These are phyloP conservation scores for Pseudopyricularia javanii DNA, from an alignment of 2,329 filamentous ascomycete genomes.

Conservation along the genomic window DNA sequence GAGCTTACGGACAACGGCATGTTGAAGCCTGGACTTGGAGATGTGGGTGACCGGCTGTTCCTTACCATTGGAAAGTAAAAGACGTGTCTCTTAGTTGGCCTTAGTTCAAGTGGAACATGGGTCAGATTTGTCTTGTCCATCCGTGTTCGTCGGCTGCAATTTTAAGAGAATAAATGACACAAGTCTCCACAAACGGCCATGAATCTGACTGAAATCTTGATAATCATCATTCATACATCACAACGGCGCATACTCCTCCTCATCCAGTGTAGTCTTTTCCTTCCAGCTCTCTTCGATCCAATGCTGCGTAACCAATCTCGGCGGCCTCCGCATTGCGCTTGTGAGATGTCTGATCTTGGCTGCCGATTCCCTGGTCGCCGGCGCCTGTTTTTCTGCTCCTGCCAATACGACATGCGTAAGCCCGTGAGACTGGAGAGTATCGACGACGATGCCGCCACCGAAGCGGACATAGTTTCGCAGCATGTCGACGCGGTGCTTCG, in stretches of 20 bases:
- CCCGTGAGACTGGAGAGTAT: slow-evolving; percentile 32
- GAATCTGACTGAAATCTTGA: too few relatives aligned
- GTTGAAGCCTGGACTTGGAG: slow-evolving; percentile 81
- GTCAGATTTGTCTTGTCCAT: too few relatives aligned
- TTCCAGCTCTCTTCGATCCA: slow-evolving; percentile 79
- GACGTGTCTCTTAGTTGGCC: background rate
- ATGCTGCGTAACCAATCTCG: slow-evolving; percentile 52
- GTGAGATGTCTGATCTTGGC: slow-evolving; percentile 32
- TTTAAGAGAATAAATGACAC: too few relatives aligned
- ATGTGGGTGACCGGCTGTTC: slow-evolving; percentile 83
- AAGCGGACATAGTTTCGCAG: slow-evolving; percentile 53
- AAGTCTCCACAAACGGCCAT: background rate
- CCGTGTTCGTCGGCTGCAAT: too few relatives aligned
- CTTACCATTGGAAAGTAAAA: slow-evolving; percentile 71
- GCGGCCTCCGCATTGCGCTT: slow-evolving; percentile 36
- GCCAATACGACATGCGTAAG: slow-evolving; percentile 67
- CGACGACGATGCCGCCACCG: slow-evolving; percentile 48
- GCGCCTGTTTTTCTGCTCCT: slow-evolving; percentile 18
- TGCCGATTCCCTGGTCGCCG: slow-evolving; percentile 22
- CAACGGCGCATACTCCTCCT: slow-evolving; percentile 44
- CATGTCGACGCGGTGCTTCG: slow-evolving; percentile 18
- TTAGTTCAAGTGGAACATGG: too few relatives aligned
- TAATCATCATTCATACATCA: slow-evolving; percentile 4
- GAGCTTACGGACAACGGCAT: slow-evolving; percentile 69
- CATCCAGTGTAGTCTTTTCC: slow-evolving; percentile 67